A percentile compares a stretch with the other conserved stretches of the same genome.
Conservation (phyloP, 2,329 filamentous ascomycete species). For the Magnaporthiopsis poae region DNA sequence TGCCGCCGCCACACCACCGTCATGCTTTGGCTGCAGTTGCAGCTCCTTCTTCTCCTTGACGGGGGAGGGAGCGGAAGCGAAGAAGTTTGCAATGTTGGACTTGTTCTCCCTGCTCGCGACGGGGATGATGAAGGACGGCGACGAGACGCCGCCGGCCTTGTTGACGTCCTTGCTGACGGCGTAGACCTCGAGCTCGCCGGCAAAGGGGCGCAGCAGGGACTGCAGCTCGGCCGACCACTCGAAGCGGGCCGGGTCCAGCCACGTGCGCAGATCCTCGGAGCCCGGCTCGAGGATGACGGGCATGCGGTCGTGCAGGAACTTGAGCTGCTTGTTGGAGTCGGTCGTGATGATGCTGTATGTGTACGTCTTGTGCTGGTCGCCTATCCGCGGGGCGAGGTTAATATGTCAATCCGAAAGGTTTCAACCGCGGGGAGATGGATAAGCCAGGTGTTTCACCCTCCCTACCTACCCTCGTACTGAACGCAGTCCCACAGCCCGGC, state of each 20-base stretch:
- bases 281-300: constrained; percentile 78
- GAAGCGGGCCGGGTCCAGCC: constrained; percentile 64
- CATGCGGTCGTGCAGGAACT: constrained; percentile 89
- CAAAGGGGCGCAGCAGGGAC: constrained; percentile 65
- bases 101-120: constrained; percentile 81
- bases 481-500: constrained; percentile 89
- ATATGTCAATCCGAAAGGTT: not conserved
- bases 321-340: constrained; percentile 68
- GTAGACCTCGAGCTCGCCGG: constrained; percentile 73
- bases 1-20: no score
- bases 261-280: constrained; percentile 58
- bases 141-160: constrained; percentile 88
- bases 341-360: constrained; percentile 95
- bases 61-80: constrained; percentile 46
- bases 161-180: constrained; percentile 81
- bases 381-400: constrained; percentile 18
- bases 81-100: constrained; percentile 89
- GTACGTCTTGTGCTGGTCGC: constrained; percentile 60
- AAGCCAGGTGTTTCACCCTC: no score
- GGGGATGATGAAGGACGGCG: constrained; percentile 71
- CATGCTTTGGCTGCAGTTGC: not conserved
- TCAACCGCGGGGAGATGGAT: not conserved
- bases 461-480: constrained; percentile 56
- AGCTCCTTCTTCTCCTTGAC: not conserved
- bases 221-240: constrained; percentile 76